phyloP scores from a whole-genome alignment of 345 rosid genomes.

The Atalantia buxifolia region DNA sequence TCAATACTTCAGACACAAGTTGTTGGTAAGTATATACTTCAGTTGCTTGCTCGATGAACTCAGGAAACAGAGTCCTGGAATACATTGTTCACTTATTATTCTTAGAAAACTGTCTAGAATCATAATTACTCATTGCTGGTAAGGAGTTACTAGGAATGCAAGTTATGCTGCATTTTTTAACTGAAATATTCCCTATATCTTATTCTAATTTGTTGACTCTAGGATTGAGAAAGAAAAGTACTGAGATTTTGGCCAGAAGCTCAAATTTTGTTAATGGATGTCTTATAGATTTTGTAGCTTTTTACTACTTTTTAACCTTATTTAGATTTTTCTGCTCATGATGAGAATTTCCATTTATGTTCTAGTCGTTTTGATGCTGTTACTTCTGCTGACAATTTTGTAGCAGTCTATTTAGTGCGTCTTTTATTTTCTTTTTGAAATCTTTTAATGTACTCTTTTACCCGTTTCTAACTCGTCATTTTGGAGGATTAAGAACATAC shows the following conservation, averaged over 20 bases:
- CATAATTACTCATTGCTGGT: not conserved
- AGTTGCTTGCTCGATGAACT: slow-evolving; percentile 5
- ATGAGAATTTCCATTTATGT: not conserved
- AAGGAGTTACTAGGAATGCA: not conserved
- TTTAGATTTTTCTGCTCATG: not conserved
- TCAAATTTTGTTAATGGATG: not conserved
- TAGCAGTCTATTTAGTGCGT: not conserved
- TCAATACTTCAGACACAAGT: slow-evolving; percentile 73
- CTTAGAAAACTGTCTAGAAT: not conserved
- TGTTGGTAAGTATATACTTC: slow-evolving; percentile 51
- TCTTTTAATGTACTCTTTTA: not conserved
- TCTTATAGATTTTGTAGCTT: not conserved
- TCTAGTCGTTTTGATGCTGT: not conserved
- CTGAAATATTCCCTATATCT: not conserved
- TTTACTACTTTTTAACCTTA: not conserved
- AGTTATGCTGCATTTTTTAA: not conserved
- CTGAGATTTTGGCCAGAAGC: not conserved
- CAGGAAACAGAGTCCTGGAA: not conserved
- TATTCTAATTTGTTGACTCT: not conserved
- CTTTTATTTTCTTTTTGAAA: not conserved
- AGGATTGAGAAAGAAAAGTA: not conserved
- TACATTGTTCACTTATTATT: not conserved
- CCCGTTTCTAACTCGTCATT: not conserved
- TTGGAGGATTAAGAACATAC: not conserved
- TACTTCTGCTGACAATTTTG: not conserved